A percentile compares a stretch with the other conserved stretches of the same genome.
Evolutionary conservation across 1,284 basidiomycete genomes (phyloP).

Genomic region (Marasmius oreades): DNA sequence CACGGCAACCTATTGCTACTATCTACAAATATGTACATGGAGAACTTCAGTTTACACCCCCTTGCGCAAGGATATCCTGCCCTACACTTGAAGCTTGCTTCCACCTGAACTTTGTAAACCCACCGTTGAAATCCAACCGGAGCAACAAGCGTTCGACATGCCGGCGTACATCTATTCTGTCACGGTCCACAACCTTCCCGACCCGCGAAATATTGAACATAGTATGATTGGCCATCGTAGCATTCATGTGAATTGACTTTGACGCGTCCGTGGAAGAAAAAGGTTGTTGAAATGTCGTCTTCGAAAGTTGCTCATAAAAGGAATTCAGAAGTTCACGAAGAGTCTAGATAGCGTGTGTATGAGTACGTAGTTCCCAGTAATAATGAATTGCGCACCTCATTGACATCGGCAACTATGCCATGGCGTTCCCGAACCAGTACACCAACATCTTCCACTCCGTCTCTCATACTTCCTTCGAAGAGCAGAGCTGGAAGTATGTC

Average conservation of each 20-base stretch:
- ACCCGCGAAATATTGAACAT: constrained; percentile 44
- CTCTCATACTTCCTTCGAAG: constrained; percentile 70
- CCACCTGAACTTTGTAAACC: constrained; percentile 55
- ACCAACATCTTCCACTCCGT: constrained; percentile 56
- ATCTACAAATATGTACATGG: not conserved
- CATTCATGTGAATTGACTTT: constrained; percentile 61
- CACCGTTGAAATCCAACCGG: constrained; percentile 82
- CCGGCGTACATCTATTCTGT: constrained; percentile 64
- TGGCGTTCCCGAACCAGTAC: constrained; percentile 69
- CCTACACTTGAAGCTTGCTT: constrained; percentile 22
- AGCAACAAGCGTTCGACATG: constrained; percentile 82
- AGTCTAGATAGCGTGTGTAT: constrained; percentile 35
- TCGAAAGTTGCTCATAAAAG: constrained; percentile 77
- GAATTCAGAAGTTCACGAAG: constrained; percentile 61
- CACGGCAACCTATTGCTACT: not conserved
- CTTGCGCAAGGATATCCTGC: constrained; percentile 47
- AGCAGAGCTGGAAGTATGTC: constrained; percentile 83
- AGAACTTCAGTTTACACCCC: constrained; percentile 26
- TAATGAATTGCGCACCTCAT: constrained; percentile 48
- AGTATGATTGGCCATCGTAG: constrained; percentile 58
- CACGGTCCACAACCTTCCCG: constrained; percentile 43
- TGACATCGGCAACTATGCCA: constrained; percentile 65
- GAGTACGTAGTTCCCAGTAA: constrained; percentile 8
- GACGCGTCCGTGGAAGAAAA: constrained; percentile 62
- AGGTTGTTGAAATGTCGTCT: constrained; percentile 68